Base-by-base conservation (phyloP, 1,139 yeast species). In the Saccharomyces pastorianus region DNA sequence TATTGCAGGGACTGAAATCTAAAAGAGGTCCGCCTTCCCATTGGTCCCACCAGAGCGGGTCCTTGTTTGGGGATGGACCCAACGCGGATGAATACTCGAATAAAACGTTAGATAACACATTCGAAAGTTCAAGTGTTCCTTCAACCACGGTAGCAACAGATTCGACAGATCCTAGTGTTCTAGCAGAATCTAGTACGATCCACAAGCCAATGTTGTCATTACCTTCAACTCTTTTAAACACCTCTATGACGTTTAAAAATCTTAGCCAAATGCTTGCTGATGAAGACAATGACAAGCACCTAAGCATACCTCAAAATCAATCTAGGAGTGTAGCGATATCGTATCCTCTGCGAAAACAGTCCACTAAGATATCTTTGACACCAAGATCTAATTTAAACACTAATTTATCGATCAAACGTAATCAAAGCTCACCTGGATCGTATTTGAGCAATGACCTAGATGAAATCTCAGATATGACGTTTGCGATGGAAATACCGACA, bases 111-210 rank as follows among this genome's bases (percentile, higher is more conserved):
- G 38, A 32, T 32, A 13, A 32, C 6, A 13, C 38, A 32, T 11
- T 32, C 38, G 38, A 13, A 32, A 32, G 38, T 13, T 32, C 38
- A 32, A 2, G 14, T 9, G 14, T 32, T 32, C 38, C 38, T 32
- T 32, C 14, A 32, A 32, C 38, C 7, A 32, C 20, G 14, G 14
- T 32, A 13, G 38, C 38, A 13, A 32, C 38, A 32, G n/a, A 11
- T 32, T 32, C 38, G 20, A 54, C 55, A 9, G 61, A 55, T 26
- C 55, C 63, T n/a, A 61, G 63, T 47, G 56, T 63, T 17, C 47
- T 66, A n/a, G 69, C 69, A 1, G 67, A 66, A 32, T 66, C 70
- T n/a, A 66, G 69, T 49, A 57, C 60, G 1, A 58, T 64, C 9
- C 58, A 59, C 9, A 52, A 55, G 28, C 60, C 62, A 13, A 46